Evolutionary conservation across 2,329 filamentous ascomycete genomes (phyloP).

Genomic region (Talaromyces albobiverticillius): DNA sequence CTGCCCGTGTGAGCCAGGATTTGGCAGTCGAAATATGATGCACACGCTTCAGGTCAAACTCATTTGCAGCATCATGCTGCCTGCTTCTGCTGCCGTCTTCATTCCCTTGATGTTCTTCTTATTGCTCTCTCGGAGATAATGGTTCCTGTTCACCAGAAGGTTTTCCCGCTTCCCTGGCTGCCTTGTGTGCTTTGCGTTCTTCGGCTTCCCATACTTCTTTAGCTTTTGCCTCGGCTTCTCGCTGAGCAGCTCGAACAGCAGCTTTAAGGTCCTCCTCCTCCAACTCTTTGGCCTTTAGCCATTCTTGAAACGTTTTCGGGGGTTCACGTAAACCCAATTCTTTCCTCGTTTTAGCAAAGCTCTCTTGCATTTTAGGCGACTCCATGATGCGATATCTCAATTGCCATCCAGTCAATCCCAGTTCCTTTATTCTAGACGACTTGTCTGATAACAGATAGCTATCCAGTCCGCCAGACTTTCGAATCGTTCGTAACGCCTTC

Average conservation of each 20-base stretch:
- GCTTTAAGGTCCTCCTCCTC: conserved; percentile 21
- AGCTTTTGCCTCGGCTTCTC: too few relatives aligned
- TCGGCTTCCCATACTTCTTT: not conserved
- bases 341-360: conserved; percentile 64
- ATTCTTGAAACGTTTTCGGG: conserved; percentile 37
- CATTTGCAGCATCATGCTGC: not conserved
- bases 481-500: conserved; percentile 57
- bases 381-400: conserved; percentile 89
- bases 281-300: conserved; percentile 42
- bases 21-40: conserved; percentile 13
- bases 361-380: conserved; percentile 63
- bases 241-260: not conserved
- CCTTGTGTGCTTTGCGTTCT: too few relatives aligned
- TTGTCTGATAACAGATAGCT: conserved; percentile 85
- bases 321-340: conserved; percentile 62
- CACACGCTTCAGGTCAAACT: not conserved
- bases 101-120: not conserved
- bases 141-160: not conserved
- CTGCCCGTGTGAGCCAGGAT: conserved; percentile 1
- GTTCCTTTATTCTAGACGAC: conserved; percentile 72
- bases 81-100: not conserved
- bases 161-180: not conserved
- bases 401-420: conserved; percentile 87
- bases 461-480: conserved; percentile 84
- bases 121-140: not conserved